A percentile compares a stretch with the other conserved stretches of the same genome.
These are phyloP conservation scores for Vigna nakashimae DNA, from an alignment of 306 rosid genomes.

Conservation along the genomic window DNA sequence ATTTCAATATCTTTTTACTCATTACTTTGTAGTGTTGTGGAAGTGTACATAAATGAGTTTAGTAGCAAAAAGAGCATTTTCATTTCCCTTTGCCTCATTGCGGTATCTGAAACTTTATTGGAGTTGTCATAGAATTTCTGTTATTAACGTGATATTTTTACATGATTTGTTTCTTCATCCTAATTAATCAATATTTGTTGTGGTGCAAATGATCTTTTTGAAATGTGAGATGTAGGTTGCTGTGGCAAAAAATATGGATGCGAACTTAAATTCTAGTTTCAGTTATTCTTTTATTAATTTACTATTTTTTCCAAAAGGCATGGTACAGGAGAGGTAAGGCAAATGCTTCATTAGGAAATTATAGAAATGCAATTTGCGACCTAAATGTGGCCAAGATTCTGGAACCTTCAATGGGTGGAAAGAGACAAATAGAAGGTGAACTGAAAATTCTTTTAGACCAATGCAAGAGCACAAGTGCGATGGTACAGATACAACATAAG, in stretches of 20 bases:
- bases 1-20: background rate
- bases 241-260: conserved; percentile 22
- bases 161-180: conserved; percentile 31
- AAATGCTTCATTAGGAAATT: conserved; percentile 65
- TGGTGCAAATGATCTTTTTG: conserved; percentile 6
- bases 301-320: conserved; percentile 59
- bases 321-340: conserved; percentile 89
- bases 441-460: conserved; percentile 58
- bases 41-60: conserved; percentile 21
- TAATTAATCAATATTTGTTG: conserved; percentile 20
- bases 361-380: conserved; percentile 72
- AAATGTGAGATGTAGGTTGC: conserved; percentile 23
- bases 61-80: conserved; percentile 9
- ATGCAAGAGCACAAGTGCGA: conserved; percentile 43
- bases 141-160: conserved; percentile 20
- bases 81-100: background rate
- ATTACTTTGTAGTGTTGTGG: background rate
- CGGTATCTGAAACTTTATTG: conserved; percentile 1
- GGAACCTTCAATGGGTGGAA: conserved; percentile 68
- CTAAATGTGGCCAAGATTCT: conserved; percentile 66
- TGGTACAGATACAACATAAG: conserved; percentile 45
- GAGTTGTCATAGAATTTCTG: conserved; percentile 3
- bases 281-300: conserved; percentile 23
- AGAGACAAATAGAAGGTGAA: conserved; percentile 75
- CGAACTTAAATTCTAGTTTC: conserved; percentile 33